Conservation (phyloP, 495 filamentous ascomycete species). For the Melanomma pulvis-pyrius region DNA sequence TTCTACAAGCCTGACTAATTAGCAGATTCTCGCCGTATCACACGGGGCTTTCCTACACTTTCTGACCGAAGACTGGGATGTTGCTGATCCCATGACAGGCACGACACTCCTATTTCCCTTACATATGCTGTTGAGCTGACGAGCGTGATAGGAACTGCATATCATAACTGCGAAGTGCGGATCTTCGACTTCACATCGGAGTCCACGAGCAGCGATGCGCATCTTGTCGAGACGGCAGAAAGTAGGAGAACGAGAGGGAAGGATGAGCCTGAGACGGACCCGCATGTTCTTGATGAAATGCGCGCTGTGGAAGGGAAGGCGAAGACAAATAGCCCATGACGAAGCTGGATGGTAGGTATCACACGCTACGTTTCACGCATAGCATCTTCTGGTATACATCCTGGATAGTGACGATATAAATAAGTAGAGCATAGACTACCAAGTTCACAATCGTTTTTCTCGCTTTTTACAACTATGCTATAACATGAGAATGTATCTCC, state of each 20-base stretch:
- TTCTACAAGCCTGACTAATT: background rate
- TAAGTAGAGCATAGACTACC: too few species aligned
- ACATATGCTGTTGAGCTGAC: background rate
- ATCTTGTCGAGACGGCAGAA: background rate
- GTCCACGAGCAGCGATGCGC: background rate
- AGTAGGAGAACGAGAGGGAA: background rate
- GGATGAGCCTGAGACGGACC: background rate
- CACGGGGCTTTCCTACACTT: conserved; percentile 11
- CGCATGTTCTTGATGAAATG: background rate
- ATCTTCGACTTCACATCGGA: conserved; percentile 2
- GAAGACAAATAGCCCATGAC: background rate
- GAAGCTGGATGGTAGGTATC: background rate
- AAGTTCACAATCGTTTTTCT: too few species aligned
- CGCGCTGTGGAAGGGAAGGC: background rate
- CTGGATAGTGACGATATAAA: too few species aligned
- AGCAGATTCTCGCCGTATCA: background rate
- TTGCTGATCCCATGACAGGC: conserved; percentile 1
- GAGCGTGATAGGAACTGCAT: background rate
- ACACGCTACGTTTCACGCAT: too few species aligned
- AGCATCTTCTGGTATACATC: too few species aligned
- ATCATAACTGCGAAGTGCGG: conserved; percentile 9
- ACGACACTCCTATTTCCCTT: background rate
- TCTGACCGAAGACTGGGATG: conserved; percentile 7
- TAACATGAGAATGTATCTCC: too few species aligned
- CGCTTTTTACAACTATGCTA: too few species aligned